Evolutionary conservation across 1,284 basidiomycete genomes (phyloP).

Genomic region (Sporisorium graminicola): DNA sequence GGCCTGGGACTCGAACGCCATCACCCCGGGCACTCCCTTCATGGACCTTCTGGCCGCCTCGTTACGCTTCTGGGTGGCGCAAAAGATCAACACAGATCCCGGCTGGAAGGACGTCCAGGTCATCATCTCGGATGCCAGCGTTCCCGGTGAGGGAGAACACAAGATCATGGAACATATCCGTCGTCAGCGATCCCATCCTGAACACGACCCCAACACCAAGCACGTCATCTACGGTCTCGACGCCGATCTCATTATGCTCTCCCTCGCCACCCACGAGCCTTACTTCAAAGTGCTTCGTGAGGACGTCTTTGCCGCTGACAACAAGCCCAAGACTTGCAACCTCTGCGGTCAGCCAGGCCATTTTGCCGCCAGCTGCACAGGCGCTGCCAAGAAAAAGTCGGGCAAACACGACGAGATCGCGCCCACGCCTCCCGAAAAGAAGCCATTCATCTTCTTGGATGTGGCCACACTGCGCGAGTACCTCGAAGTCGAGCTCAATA

Average conservation of each 20-base stretch:
- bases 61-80: slow-evolving; percentile 94
- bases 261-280: slow-evolving; percentile 97
- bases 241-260: slow-evolving; percentile 99
- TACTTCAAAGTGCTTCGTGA: slow-evolving; percentile 97
- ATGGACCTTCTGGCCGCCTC: slow-evolving; percentile 92
- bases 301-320: slow-evolving; percentile 88
- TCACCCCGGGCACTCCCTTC: slow-evolving; percentile 97
- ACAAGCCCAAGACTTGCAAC: slow-evolving; percentile 77
- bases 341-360: slow-evolving; percentile 95
- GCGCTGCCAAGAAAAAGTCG: slow-evolving; percentile 65
- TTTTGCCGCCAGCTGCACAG: slow-evolving; percentile 88
- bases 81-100: slow-evolving; percentile 93
- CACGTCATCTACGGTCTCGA: slow-evolving; percentile 99
- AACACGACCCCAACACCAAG: slow-evolving; percentile 92
- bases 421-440: slow-evolving; percentile 76
- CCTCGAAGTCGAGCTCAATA: slow-evolving; percentile 91
- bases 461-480: slow-evolving; percentile 95
- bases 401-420: slow-evolving; percentile 72
- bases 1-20: slow-evolving; percentile 97
- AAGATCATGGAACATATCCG: slow-evolving; percentile 99
- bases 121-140: slow-evolving; percentile 95
- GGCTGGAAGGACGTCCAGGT: slow-evolving; percentile 89
- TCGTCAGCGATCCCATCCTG: slow-evolving; percentile 85
- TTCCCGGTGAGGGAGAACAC: slow-evolving; percentile 98
- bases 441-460: slow-evolving; percentile 99